A percentile compares a stretch with the other conserved stretches of the same genome.
Evolutionary conservation across 2,329 filamentous ascomycete species (phyloP).

Genomic region (Volutella citrinella): DNA sequence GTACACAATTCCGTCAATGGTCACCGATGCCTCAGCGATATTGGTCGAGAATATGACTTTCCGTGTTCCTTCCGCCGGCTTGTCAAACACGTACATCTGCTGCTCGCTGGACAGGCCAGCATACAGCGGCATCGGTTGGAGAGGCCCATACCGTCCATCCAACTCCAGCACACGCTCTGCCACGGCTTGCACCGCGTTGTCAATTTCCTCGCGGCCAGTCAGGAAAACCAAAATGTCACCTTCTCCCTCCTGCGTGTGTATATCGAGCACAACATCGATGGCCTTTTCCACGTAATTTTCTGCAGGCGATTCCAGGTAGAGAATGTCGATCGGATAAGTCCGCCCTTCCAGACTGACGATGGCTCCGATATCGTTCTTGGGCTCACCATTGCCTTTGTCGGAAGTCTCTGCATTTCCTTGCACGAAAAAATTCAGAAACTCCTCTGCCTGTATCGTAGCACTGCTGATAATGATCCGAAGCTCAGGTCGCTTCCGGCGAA

Average conservation of each 20-base stretch:
- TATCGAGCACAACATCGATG: slow-evolving; percentile 80
- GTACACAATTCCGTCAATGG: slow-evolving; percentile 87
- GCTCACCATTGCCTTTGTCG: slow-evolving; percentile 23
- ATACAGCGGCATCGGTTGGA: slow-evolving; percentile 68
- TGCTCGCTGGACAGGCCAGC: slow-evolving; percentile 86
- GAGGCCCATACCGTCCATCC: slow-evolving; percentile 27
- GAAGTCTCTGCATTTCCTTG: slow-evolving; percentile 34
- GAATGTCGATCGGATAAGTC: slow-evolving; percentile 82
- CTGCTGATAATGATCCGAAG: slow-evolving; percentile 88
- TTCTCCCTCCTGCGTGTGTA: slow-evolving; percentile 74
- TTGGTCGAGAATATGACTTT: slow-evolving; percentile 95
- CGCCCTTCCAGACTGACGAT: slow-evolving; percentile 87
- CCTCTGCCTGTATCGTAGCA: slow-evolving; percentile 86
- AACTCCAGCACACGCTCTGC: slow-evolving; percentile 67
- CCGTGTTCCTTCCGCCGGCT: slow-evolving; percentile 73
- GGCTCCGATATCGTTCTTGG: slow-evolving; percentile 27
- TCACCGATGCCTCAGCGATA: slow-evolving; percentile 94
- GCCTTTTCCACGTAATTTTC: slow-evolving; percentile 86
- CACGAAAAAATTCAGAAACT: slow-evolving; percentile 77
- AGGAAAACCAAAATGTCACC: slow-evolving; percentile 91
- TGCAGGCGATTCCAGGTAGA: slow-evolving; percentile 74
- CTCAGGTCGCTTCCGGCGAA: slow-evolving; percentile 74
- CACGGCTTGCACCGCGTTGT: slow-evolving; percentile 74
- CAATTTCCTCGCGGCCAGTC: slow-evolving; percentile 91
- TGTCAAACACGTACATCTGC: slow-evolving; percentile 93